Evolutionary conservation across 768 basidiomycete genomes (phyloP).

Genomic region (Amanita phalloides): DNA sequence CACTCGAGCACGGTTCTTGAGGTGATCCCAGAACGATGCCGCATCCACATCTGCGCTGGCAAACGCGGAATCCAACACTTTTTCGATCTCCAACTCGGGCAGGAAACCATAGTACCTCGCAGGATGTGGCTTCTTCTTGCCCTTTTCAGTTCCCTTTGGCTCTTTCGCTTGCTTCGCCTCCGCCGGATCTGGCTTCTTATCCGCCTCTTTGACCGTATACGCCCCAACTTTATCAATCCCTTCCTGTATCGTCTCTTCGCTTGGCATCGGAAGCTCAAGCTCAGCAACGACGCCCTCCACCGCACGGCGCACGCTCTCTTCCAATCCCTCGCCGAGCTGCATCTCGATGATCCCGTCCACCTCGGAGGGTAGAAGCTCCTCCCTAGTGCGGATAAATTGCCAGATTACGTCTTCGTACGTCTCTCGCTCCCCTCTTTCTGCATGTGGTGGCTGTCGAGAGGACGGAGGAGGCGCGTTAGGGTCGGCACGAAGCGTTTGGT

Average conservation of each 20-base stretch:
- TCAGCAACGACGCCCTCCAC: slow-evolving; percentile 46
- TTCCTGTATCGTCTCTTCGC: slow-evolving; percentile 41
- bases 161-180: slow-evolving; percentile 5
- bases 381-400: slow-evolving; percentile 58
- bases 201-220: slow-evolving; percentile 25
- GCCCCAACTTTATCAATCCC: slow-evolving; percentile 36
- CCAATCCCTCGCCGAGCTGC: slow-evolving; percentile 36
- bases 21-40: slow-evolving; percentile 33
- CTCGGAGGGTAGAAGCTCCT: slow-evolving; percentile 48
- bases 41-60: slow-evolving; percentile 17
- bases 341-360: slow-evolving; percentile 66
- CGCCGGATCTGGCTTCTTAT: slow-evolving; percentile 10
- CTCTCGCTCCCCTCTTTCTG: slow-evolving; percentile 7
- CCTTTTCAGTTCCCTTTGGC: no score
- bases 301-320: slow-evolving; percentile 44
- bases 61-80: slow-evolving; percentile 34
- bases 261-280: slow-evolving; percentile 43
- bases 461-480: slow-evolving; percentile 9
- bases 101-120: slow-evolving; percentile 69
- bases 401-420: slow-evolving; percentile 75
- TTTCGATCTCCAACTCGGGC: slow-evolving; percentile 56
- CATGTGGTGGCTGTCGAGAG: slow-evolving; percentile 15
- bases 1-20: slow-evolving; percentile 39
- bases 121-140: slow-evolving; percentile 18
- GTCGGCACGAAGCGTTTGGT: slow-evolving; percentile 70